Evolutionary conservation across 441 rosid genomes (phyloP).

Genomic region (Omphalea diandra): DNA sequence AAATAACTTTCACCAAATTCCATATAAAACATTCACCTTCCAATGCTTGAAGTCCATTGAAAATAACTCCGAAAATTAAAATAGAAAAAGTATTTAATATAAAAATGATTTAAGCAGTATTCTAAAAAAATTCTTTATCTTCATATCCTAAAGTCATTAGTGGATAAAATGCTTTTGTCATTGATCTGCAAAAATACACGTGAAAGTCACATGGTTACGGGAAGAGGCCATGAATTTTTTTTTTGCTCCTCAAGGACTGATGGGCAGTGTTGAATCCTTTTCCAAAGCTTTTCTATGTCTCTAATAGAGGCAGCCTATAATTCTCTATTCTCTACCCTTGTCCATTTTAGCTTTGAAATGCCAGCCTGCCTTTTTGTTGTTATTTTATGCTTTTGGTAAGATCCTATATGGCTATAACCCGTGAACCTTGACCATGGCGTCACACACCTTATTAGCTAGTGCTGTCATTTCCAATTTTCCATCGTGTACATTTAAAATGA

Average conservation of each 20-base stretch:
- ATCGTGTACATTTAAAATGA: too few relatives aligned
- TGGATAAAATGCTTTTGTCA: slow-evolving; percentile 26
- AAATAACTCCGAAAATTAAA: too few relatives aligned
- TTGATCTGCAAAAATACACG: slow-evolving; percentile 24
- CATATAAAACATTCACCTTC: too few relatives aligned
- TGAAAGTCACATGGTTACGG: slow-evolving; percentile 32
- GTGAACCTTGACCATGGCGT: not conserved
- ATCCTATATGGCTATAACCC: not conserved
- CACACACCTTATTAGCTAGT: too few relatives aligned
- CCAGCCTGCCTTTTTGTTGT: slow-evolving; percentile 15
- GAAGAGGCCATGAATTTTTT: slow-evolving; percentile 14
- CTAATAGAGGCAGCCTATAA: not conserved
- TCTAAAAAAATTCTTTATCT: too few relatives aligned
- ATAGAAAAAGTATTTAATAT: too few relatives aligned
- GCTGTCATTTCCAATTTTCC: not conserved
- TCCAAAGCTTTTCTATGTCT: slow-evolving; percentile 11
- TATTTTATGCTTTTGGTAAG: not conserved
- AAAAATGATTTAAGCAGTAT: too few relatives aligned
- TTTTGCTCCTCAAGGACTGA: not conserved
- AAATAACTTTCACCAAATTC: too few relatives aligned
- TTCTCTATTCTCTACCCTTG: slow-evolving; percentile 14
- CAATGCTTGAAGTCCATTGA: too few relatives aligned
- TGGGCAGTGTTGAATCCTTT: slow-evolving; percentile 24
- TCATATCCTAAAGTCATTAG: not conserved
- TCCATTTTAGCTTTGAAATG: slow-evolving; percentile 14